Evolutionary conservation across 2,329 filamentous ascomycete genomes (phyloP), one percentile per base, ranked within the genome.

Genomic region (Taxawa tesnikishii): DNA sequence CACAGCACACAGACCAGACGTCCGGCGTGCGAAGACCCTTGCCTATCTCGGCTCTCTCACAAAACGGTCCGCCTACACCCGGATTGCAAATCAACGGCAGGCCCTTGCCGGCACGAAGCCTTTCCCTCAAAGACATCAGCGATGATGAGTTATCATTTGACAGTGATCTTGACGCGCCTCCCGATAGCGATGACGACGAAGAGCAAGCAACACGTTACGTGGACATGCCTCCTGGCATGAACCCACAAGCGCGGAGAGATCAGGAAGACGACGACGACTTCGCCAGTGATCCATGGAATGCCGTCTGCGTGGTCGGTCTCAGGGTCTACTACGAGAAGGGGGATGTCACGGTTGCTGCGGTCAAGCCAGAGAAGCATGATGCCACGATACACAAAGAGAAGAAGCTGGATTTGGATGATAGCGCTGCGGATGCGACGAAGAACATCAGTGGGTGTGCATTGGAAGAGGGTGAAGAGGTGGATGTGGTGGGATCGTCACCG

Each of bases 211-310:
- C n/a, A n/a, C n/a, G n/a, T n/a, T n/a, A n/a, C n/a, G n/a, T n/a
- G n/a, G 19, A 23, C 19, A n/a, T n/a, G n/a, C 19, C 19, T 8
- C 19, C 19, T n/a, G 19, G 19, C 19, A 8, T 8, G 8, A 23
- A 23, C 19, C 19, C n/a, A 8, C 19, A 8, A 8, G 8, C 19
- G 8, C 19, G 8, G 19, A 8, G 8, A n/a, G 8, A 8, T n/a
- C 13, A 25, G n/a, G 44, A 45, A 3, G 56, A 58, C 2, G 53
- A 59, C 27, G 58, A 60, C 16, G 56, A 64, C 21, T 63, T 65
- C 32, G 58, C 55, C 26, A 54, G 57, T 12, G 63, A 68, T 38
- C 69, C 69, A 0, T 76, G 72, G 72, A 73, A 75, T 43, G 72
- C 72, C 1, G 61, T 74, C 1, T 73, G 68, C 38, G 42, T 75